Conservation (phyloP, 768 basidiomycete genomes). For the Rhodotorula kratochvilovae region DNA sequence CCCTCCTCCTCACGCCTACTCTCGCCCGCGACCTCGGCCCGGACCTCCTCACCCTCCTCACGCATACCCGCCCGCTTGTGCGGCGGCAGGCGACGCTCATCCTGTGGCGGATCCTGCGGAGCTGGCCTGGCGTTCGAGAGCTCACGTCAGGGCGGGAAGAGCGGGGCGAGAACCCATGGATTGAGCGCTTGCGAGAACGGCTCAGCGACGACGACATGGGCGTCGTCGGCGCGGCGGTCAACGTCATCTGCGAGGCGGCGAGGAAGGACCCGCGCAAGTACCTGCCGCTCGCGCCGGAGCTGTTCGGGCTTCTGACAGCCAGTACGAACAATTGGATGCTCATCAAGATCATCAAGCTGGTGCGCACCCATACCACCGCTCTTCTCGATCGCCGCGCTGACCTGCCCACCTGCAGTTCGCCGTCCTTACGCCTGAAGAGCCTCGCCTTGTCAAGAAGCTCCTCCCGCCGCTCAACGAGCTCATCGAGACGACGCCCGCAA, state of each 20-base stretch:
- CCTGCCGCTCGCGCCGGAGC: slow-evolving; percentile 77
- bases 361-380: slow-evolving; percentile 47
- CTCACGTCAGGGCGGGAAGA: slow-evolving; percentile 66
- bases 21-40: slow-evolving; percentile 84
- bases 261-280: slow-evolving; percentile 73
- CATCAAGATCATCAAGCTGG: slow-evolving; percentile 96
- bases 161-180: slow-evolving; percentile 37
- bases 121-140: slow-evolving; percentile 72
- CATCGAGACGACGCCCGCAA: slow-evolving; percentile 90
- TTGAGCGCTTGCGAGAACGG: slow-evolving; percentile 43
- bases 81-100: slow-evolving; percentile 85
- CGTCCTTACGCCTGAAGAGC: slow-evolving; percentile 81
- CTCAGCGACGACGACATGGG: slow-evolving; percentile 50
- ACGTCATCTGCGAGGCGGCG: slow-evolving; percentile 87
- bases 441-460: slow-evolving; percentile 87
- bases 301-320: slow-evolving; percentile 87
- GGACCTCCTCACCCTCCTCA: slow-evolving; percentile 78
- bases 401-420: slow-evolving; percentile 64
- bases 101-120: slow-evolving; percentile 70
- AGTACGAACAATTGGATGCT: slow-evolving; percentile 99
- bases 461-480: slow-evolving; percentile 90
- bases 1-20: slow-evolving; percentile 66
- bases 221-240: slow-evolving; percentile 89
- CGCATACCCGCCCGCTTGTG: slow-evolving; percentile 79
- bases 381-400: not conserved